Evolutionary conservation across 257 asterid species (phyloP), one percentile per base, ranked within the genome.

Genomic region (Coffea eugenioides): DNA sequence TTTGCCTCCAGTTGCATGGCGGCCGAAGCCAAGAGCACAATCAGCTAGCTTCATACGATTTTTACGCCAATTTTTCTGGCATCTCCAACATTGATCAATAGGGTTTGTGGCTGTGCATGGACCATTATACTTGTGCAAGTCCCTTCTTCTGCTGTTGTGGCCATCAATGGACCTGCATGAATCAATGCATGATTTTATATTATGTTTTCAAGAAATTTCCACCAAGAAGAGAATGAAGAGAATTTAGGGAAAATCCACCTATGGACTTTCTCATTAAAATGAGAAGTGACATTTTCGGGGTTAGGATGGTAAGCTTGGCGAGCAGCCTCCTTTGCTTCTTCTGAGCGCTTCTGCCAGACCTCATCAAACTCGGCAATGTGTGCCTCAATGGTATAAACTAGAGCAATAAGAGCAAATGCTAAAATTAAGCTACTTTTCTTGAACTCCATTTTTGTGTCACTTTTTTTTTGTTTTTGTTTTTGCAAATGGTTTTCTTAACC

Each of bases 11-110:
- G 84, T 85, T 31, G 85, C 36, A 3, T 57, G 80, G 12, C 61
- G 84, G 25, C 88, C 88, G 18, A 85, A 85, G n/a, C 88, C 88
- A 1, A 82, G 72, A 69, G 68, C 81, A 52, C 88, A 85, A 77
- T 73, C 81, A 3, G 88, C 82, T 20, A 82, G 73, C 61, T 25
- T 80, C 86, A 57, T 81, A 39, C 86, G 81, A 36, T 80, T 74
- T 45, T 41, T 45, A 5, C 77, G 81, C 88, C 88, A 85, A 36
- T 82, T 71, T n/a, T 31, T 62, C 13, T 73, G 46, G 46, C 88
- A 85, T 69, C 88, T 85, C 88, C 88, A 85, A 27, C 88, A 85
- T 77, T 65, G 73, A 8, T 85, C 88, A 31, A 85, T 82, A 2
- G 86, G 88, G 66, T 85, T 85, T 36, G 86, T 82, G 3, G 88